phyloP scores from a whole-genome alignment of 2,329 filamentous ascomycete genomes.

The Ophiostoma piceae region DNA sequence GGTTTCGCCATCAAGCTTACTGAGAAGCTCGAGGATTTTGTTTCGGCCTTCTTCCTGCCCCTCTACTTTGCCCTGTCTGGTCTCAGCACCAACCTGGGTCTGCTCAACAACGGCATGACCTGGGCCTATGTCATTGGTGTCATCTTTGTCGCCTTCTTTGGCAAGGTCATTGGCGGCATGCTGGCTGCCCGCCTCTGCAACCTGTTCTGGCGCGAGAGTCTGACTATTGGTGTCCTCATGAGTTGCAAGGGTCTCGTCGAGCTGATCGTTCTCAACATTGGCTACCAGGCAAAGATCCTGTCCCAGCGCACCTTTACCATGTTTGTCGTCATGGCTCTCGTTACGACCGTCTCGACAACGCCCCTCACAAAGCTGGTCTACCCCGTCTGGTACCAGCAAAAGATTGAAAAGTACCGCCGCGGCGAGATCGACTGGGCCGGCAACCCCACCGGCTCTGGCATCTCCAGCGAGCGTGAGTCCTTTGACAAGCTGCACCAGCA shows the following conservation, averaged over 20 bases:
- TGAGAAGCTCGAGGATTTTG: slow-evolving; percentile 90
- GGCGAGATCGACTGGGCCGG: slow-evolving; percentile 85
- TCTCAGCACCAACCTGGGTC: slow-evolving; percentile 77
- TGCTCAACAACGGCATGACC: slow-evolving; percentile 72
- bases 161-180: slow-evolving; percentile 78
- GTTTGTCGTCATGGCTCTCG: slow-evolving; percentile 86
- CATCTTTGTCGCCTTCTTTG: slow-evolving; percentile 72
- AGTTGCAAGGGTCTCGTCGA: slow-evolving; percentile 95
- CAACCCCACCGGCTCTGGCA: slow-evolving; percentile 37
- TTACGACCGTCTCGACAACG: slow-evolving; percentile 80
- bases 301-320: slow-evolving; percentile 82
- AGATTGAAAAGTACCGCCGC: slow-evolving; percentile 56
- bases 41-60: slow-evolving; percentile 76
- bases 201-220: slow-evolving; percentile 82
- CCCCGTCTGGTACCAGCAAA: slow-evolving; percentile 56
- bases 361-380: slow-evolving; percentile 70
- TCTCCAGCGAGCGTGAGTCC: slow-evolving; percentile 28
- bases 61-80: slow-evolving; percentile 93
- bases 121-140: slow-evolving; percentile 90
- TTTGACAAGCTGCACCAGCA: slow-evolving; percentile 35
- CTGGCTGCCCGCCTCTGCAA: slow-evolving; percentile 70
- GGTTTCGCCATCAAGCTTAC: slow-evolving; percentile 88
- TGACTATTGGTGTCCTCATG: slow-evolving; percentile 86
- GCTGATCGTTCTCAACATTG: slow-evolving; percentile 77
- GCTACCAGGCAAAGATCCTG: slow-evolving; percentile 75